Base-by-base conservation (phyloP, 176 grass and related monocot genomes). In the Paspalum notatum region DNA sequence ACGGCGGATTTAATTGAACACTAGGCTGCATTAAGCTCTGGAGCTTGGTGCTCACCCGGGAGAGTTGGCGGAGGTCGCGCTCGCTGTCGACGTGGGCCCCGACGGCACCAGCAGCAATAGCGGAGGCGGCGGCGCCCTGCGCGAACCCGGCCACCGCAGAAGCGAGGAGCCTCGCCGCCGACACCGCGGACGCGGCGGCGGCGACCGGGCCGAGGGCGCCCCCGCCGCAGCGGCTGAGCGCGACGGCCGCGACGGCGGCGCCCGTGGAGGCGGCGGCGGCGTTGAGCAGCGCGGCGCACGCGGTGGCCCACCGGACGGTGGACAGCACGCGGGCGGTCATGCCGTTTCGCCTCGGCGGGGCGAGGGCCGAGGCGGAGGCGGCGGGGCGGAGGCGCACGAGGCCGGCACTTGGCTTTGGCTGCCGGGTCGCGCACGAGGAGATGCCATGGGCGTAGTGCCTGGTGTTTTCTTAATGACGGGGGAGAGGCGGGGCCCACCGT, bases 41-140 rank as follows among this genome's bases (percentile, higher is more conserved):
- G n/a, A 79, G 73, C 14, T 45, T 44, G 41, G 20, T 76, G 75
- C 83, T 47, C 84, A 95, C 93, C 58, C 81, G 46, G 10, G 87
- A 89, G 60, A 95, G 68, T 38, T 92, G 74, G 37, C 88, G 81
- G 68, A 80, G 55, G 54, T 90, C 87, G 60, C 80, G 84, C 58
- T 89, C 81, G n/a, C 84, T 76, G 65, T 87, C 79, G 55, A 91
- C 62, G 38, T 80, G 72, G 54, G 79, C 92, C 41, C 84, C 92
- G 42, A 91, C 39, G 4, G 89, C 82, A 38, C 73, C 83, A 21
- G 86, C 62, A 3, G 86, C 83, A 11, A 91, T 94, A 24, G 87
- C 76, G 9, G 89, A 86, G 4, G 84, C 92, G n/a, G 87, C 89
- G 11, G 82, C 64, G 56, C 92, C 89, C 84, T 94, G 89, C 50